A percentile compares a stretch with the other conserved stretches of the same genome.
Evolutionary conservation across 1,284 basidiomycete genomes (phyloP).

Genomic region (Chalciporus sp.): DNA sequence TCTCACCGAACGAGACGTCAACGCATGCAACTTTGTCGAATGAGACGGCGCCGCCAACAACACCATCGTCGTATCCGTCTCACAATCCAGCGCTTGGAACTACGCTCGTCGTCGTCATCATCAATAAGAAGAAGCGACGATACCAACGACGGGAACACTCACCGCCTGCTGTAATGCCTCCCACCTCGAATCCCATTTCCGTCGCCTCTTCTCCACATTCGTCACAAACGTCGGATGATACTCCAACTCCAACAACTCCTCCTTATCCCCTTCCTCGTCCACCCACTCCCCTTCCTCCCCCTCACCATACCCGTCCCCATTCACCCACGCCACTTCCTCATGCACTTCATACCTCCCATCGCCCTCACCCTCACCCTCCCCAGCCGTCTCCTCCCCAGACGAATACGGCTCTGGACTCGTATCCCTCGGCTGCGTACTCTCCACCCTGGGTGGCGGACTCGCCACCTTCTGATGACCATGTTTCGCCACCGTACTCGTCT

Average conservation of each 20-base stretch:
- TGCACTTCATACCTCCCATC: conserved; percentile 34
- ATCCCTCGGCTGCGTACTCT: conserved; percentile 78
- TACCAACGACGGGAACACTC: conserved; percentile 6
- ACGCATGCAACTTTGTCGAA: conserved; percentile 58
- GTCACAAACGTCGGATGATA: conserved; percentile 72
- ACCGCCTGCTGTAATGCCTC: conserved; percentile 72
- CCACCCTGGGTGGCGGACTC: conserved; percentile 72
- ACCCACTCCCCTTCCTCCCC: conserved; percentile 61
- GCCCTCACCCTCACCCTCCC: conserved; percentile 42
- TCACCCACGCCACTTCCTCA: conserved; percentile 42
- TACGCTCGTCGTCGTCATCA: conserved; percentile 33
- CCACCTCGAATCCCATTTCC: conserved; percentile 75
- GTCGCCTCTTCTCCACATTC: conserved; percentile 64
- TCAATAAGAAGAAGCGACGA: neutral
- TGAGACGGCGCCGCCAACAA: conserved; percentile 74
- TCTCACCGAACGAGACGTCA: conserved; percentile 68
- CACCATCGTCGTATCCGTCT: conserved; percentile 76
- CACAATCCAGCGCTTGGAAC: conserved; percentile 77
- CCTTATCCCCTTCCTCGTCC: conserved; percentile 71
- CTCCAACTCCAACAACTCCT: conserved; percentile 72
- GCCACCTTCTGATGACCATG: conserved; percentile 39
- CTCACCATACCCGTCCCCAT: conserved; percentile 40
- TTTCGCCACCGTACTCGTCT: conserved; percentile 28
- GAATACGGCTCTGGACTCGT: conserved; percentile 74
- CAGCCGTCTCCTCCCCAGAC: too few relatives aligned